Percentiles rank a stretch among this genome's conserved stretches.
These are phyloP conservation scores for Suhomyces pyralidae DNA, from an alignment of 805 yeast genomes.

Conservation along the genomic window DNA sequence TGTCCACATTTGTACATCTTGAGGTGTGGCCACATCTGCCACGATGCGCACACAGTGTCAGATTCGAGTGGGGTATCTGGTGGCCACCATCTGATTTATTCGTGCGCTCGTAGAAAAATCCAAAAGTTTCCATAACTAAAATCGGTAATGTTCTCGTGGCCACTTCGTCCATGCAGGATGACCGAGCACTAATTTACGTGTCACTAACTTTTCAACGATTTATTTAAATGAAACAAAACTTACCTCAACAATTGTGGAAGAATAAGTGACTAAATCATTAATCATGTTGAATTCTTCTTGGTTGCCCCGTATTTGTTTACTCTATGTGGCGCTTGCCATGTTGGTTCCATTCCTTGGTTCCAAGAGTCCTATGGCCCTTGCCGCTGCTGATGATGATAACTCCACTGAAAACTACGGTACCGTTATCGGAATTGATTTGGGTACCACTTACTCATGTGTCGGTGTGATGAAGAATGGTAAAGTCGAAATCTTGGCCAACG, in stretches of 20 bases:
- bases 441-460: conserved; percentile 94
- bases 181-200: conserved; percentile 2
- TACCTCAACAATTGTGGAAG: background rate
- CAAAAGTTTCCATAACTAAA: background rate
- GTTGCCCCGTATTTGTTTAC: conserved; percentile 17
- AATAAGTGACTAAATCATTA: background rate
- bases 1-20: background rate
- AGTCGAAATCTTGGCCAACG: conserved; percentile 95
- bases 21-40: background rate
- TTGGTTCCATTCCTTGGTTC: conserved; percentile 37
- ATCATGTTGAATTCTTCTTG: conserved; percentile 10
- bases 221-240: background rate
- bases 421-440: conserved; percentile 94
- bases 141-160: conserved; percentile 5
- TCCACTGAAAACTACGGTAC: conserved; percentile 50
- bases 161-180: conserved; percentile 4
- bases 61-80: background rate
- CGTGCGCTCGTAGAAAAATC: background rate
- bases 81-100: background rate
- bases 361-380: conserved; percentile 17
- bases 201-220: conserved; percentile 4
- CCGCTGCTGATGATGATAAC: conserved; percentile 21
- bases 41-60: background rate
- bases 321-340: conserved; percentile 33
- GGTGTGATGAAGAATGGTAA: conserved; percentile 90